Base-by-base conservation (phyloP, 1,139 yeast genomes). In the Yamadazyma siamensis region DNA sequence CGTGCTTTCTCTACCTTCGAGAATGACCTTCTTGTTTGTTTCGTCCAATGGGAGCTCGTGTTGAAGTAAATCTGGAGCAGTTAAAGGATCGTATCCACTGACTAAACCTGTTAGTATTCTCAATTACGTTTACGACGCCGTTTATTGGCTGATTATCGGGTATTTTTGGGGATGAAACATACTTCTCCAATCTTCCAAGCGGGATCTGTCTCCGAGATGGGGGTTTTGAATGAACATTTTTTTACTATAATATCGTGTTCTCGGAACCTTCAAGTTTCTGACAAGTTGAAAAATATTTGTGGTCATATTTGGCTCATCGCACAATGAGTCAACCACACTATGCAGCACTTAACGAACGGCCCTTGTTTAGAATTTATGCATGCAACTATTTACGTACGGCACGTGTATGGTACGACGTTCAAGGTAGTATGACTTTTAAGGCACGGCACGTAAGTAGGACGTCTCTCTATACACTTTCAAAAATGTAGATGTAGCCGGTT, bases 51-150 rank as follows among this genome's bases (percentile, higher is more conserved):
- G 95, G 54, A 71, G 71, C 56, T 91, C 97, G 46, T 84, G 89
- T 59, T 91, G 98, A 32, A 91, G 76, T 38, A 91, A 72, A 56
- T 87, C 96, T 25, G 98, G 98, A 16, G 98, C 87, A 11, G 94
- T 83, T 44, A 91, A 70, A 21, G 98, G 97, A 53, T 89, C 91
- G 74, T 89, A 91, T 27, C 98, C 98, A 42, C 63, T 59, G 37
- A 59, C 65, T 59, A 38, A 5, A 32, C 28, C 6, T 17, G 50
- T 46, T 44, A 47, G 50, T 48, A 23, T 15, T 23, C 11, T 13
- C 13, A 22, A 13, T 24, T 13, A 25, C 4, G 22, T 17, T 17
- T 25, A 25, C n/a, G 18, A 8, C 11, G 15, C 11, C 17, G 11
- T 15, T 17, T 13, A 20, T 26, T 26, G 25, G 29, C 15, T 7